Base-by-base conservation (phyloP, 2,329 filamentous ascomycete species). In the Penicillium sp. region DNA sequence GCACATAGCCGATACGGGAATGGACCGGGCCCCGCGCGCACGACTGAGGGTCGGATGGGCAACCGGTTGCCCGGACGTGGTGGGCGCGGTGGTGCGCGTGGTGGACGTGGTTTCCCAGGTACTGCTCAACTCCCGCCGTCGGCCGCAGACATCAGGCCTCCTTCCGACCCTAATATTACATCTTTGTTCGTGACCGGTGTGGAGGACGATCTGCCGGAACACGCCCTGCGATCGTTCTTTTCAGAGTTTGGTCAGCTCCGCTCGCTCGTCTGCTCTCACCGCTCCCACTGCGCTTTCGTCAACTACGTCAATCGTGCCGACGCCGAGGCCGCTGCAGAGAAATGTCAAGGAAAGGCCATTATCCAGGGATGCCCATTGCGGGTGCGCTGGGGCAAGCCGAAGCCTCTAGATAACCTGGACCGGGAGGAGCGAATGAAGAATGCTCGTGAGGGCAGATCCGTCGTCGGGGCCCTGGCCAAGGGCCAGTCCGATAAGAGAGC, bases 201-300 rank as follows among this genome's bases (percentile, higher is more conserved):
- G 2, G 93, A 98, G 70, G 93, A 98, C 66, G 93, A 98, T 63
- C 78, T 98, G 6, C 91, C 92, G 2, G 93, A 98, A 70, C 85
- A 91, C 71, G 90, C 91, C 63, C 78, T 98, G 24, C 87, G 93
- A 42, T 86, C 89, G 2, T 93, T 95, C 70, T 98, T 98, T 75
- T 83, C 89, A 53, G 81, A 82, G 15, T 90, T 91, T 62, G 93
- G 93, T 55, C 89, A 92, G 65, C 85, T 98, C 52, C 88, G 93
- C 62, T 96, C 90, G 24, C 75, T 98, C 13, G 86, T 98, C 32
- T 97, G 93, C 71, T 96, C 91, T 6, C 93, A 98, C 73, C 90
- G 95, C 75, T 92, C 92, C 13, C 93, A 97, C 66, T 97, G 91
- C 69, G 93, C 93, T 1, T 98, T 97, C 66, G 78, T 98, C 72